Conservation (phyloP, 306 rosid species). For the Medicago ruthenica region DNA sequence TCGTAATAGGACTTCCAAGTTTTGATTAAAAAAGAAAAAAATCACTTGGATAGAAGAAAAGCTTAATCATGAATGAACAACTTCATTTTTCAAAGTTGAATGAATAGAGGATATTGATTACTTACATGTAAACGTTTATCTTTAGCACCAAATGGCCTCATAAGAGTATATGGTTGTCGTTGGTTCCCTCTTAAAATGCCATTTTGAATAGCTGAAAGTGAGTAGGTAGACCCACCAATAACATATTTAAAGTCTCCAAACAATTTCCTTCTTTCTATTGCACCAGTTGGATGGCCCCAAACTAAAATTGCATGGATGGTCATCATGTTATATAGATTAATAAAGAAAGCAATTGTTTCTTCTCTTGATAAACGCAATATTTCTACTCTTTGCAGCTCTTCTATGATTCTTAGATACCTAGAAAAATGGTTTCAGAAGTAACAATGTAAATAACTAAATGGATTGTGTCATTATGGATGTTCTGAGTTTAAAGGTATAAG, state of each 20-base stretch:
- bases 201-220: constrained; percentile 89
- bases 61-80: neutral
- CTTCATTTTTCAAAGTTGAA: constrained; percentile 18
- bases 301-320: constrained; percentile 80
- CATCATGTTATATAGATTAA: constrained; percentile 96
- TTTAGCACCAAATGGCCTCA: constrained; percentile 83
- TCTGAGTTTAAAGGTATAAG: constrained; percentile 1
- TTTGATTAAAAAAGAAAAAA: too few relatives aligned
- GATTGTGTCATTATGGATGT: constrained; percentile 9
- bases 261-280: constrained; percentile 75
- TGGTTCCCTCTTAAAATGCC: constrained; percentile 92
- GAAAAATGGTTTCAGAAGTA: constrained; percentile 37
- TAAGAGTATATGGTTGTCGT: constrained; percentile 83
- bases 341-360: constrained; percentile 85
- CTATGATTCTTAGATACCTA: constrained; percentile 85
- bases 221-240: constrained; percentile 79
- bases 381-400: constrained; percentile 95
- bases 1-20: too few relatives aligned
- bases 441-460: neutral
- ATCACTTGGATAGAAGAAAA: neutral
- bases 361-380: constrained; percentile 70
- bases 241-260: constrained; percentile 82
- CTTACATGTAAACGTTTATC: constrained; percentile 74
- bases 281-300: constrained; percentile 79
- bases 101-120: neutral